Base-by-base conservation (phyloP, 768 basidiomycete genomes). In the Rossbeevera mucosa region DNA sequence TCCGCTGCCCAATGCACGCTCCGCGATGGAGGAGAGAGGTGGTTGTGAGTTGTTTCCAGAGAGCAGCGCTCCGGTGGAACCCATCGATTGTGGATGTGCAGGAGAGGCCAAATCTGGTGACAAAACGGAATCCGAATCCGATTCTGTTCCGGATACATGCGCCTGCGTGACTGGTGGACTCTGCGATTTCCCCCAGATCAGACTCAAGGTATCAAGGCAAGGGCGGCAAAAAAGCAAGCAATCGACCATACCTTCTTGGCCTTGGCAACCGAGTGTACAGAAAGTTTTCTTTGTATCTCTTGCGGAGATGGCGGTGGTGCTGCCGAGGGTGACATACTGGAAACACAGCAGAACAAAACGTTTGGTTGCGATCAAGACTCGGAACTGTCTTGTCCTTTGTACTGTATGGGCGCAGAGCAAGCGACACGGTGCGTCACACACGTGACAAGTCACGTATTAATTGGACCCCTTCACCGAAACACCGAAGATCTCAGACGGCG, bases 221-320 rank as follows among this genome's bases (percentile, higher is more conserved):
- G 21, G 21, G 14, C 13, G 41, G 36, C 36, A 38, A 38, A 38
- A 13, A 12, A 40, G 24, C 24, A 2, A 7, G 29, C 7, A 50
- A 51, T 8, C 5, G 12, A 31, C 53, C 65, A 51, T 36, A 80
- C 79, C 73, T 76, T 78, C 67, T 74, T 71, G 52, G 76, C 78
- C 62, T 73, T 78, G 29, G 81, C 72, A 3, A 75, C 76, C 0
- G 85, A 81, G 59, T 86, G 85, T 18, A 90, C 79, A 3, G 89
- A 91, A 6, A 94, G 80, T 65, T 93, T 94, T 58, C 90, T 78
- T 52, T 88, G 80, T 16, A 94, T 82, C 73, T 94, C 92, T 67
- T 91, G 90, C 14, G 86, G 84, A 12, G 91, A 85, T 7, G 90
- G 92, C 5, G 91, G 87, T 13, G 86, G 50, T 36, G 61, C 69